phyloP scores from a whole-genome alignment of 176 grass and related monocot genomes.

The Phoenix dactylifera region DNA sequence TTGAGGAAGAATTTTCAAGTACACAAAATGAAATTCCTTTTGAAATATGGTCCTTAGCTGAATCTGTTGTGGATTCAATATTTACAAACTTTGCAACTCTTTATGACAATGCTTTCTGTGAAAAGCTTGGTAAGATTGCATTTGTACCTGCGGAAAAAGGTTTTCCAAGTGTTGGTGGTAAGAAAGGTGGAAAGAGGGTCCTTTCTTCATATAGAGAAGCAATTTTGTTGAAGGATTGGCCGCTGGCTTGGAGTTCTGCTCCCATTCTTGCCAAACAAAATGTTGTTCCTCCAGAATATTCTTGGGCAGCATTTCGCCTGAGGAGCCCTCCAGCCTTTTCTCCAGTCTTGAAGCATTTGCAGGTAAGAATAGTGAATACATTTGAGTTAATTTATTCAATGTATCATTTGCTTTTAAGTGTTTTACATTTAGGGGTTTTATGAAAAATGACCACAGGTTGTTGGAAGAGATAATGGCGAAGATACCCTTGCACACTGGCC shows the following conservation, averaged over 20 bases:
- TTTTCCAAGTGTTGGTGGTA: slow-evolving; percentile 94
- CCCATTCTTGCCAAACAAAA: slow-evolving; percentile 77
- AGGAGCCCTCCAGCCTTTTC: slow-evolving; percentile 77
- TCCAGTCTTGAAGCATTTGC: slow-evolving; percentile 79
- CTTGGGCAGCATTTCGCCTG: slow-evolving; percentile 80
- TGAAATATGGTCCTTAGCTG: slow-evolving; percentile 75
- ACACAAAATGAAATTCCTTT: slow-evolving; percentile 67
- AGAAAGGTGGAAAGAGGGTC: slow-evolving; percentile 81
- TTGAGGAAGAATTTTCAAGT: slow-evolving; percentile 51
- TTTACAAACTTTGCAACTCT: slow-evolving; percentile 84
- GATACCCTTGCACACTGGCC: slow-evolving; percentile 94
- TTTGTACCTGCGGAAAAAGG: slow-evolving; percentile 96
- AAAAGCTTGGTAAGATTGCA: slow-evolving; percentile 72
- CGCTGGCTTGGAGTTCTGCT: slow-evolving; percentile 76
- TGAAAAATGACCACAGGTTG: slow-evolving; percentile 44
- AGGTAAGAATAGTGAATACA: slow-evolving; percentile 25
- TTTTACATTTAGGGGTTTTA: slow-evolving; percentile 17
- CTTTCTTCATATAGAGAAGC: slow-evolving; percentile 83
- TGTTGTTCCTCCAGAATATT: slow-evolving; percentile 86
- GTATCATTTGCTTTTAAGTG: slow-evolving; percentile 12
- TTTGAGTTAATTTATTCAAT: slow-evolving; percentile 15
- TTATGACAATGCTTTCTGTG: slow-evolving; percentile 77
- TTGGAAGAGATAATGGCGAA: slow-evolving; percentile 89
- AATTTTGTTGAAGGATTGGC: slow-evolving; percentile 81
- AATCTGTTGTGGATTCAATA: slow-evolving; percentile 70